Percentiles rank a stretch among this genome's conserved stretches.
These are phyloP conservation scores for Macaranga tanarius DNA, from an alignment of 441 rosid genomes.

Conservation along the genomic window DNA sequence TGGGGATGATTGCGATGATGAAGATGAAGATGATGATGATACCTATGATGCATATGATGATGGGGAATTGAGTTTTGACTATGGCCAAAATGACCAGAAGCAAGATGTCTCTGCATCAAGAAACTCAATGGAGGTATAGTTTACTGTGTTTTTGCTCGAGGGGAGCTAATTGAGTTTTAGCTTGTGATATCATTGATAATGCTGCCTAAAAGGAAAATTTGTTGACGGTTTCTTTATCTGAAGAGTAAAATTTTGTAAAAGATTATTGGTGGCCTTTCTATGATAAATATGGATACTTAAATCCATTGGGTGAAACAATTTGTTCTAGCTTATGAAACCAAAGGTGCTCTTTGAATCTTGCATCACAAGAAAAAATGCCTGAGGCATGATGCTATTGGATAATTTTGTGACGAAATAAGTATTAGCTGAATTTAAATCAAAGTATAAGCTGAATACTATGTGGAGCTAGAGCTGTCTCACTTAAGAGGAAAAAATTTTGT, in stretches of 20 bases:
- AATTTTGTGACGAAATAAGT: background rate
- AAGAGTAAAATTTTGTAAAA: background rate
- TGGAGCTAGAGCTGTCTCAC: background rate
- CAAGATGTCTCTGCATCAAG: conserved; percentile 45
- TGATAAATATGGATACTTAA: background rate
- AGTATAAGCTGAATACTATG: background rate
- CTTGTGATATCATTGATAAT: background rate
- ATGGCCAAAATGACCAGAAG: conserved; percentile 51
- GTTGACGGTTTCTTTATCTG: background rate
- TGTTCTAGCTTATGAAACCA: background rate
- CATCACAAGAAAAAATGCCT: background rate
- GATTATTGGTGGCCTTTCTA: background rate
- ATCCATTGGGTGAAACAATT: background rate
- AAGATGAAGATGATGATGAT: conserved; percentile 51
- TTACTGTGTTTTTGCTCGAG: conserved; percentile 12
- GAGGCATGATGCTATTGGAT: conserved; percentile 2
- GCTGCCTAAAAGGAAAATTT: background rate
- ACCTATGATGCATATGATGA: conserved; percentile 49
- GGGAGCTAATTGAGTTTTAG: conserved; percentile 14
- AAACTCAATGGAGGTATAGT: conserved; percentile 64
- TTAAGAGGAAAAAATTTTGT: background rate
- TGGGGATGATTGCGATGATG: conserved; percentile 38
- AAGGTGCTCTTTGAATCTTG: background rate
- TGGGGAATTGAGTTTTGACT: conserved; percentile 85
- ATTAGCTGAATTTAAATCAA: background rate